Percentiles rank a stretch among this genome's conserved stretches.
Conservation (phyloP, 805 yeast species). For the Suhomyces xylopsoci region DNA sequence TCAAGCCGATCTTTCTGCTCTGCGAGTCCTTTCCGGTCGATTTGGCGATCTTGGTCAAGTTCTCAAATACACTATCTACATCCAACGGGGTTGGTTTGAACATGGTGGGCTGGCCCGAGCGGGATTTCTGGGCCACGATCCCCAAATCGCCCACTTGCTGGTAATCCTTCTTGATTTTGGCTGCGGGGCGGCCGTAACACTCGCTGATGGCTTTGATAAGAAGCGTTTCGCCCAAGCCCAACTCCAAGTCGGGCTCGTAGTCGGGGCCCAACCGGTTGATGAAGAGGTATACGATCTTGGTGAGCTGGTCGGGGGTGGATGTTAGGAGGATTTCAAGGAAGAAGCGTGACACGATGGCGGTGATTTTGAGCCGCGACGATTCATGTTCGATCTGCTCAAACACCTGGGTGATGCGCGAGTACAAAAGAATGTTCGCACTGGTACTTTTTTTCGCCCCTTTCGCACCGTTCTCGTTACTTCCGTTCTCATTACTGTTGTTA, state of each 20-base stretch:
- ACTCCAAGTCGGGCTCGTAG: slow-evolving; percentile 83
- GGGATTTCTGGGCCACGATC: slow-evolving; percentile 76
- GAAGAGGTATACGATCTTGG: slow-evolving; percentile 75
- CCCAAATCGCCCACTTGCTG: slow-evolving; percentile 89
- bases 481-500: too few species aligned
- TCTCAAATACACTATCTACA: slow-evolving; percentile 67
- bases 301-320: slow-evolving; percentile 44
- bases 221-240: slow-evolving; percentile 90
- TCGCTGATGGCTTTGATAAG: slow-evolving; percentile 85
- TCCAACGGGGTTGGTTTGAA: slow-evolving; percentile 84
- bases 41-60: slow-evolving; percentile 72
- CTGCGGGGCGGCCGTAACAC: slow-evolving; percentile 76
- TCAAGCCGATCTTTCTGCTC: slow-evolving; percentile 67
- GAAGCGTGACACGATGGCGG: slow-evolving; percentile 70
- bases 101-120: slow-evolving; percentile 88
- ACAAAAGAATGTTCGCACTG: not conserved
- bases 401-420: slow-evolving; percentile 40
- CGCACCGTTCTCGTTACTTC: not conserved
- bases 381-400: slow-evolving; percentile 79
- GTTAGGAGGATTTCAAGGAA: slow-evolving; percentile 59
- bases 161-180: slow-evolving; percentile 71
- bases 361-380: slow-evolving; percentile 78
- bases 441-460: too few species aligned
- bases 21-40: slow-evolving; percentile 82
- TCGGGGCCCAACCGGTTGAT: slow-evolving; percentile 93